phyloP scores from a whole-genome alignment of 2,329 filamentous ascomycete genomes.

The Aspergillus uvarum region DNA sequence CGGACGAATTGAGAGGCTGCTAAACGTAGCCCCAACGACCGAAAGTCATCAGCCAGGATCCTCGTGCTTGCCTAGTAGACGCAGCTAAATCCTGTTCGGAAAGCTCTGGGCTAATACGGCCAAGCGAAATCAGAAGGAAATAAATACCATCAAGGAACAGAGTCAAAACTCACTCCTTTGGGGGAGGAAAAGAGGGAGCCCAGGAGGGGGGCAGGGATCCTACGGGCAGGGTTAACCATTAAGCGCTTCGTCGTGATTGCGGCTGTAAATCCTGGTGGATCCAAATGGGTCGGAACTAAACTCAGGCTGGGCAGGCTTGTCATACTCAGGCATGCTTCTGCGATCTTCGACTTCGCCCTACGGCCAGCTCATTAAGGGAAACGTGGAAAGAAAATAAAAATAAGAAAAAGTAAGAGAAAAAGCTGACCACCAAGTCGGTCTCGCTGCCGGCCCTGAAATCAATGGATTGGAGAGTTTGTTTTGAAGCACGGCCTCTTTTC shows the following conservation, averaged over 20 bases:
- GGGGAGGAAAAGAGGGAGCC: not conserved
- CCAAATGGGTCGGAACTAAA: conserved; percentile 11
- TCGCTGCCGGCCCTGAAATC: not conserved
- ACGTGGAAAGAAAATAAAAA: not conserved
- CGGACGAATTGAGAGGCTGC: conserved; percentile 10
- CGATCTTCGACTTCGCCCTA: conserved; percentile 11
- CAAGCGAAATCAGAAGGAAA: not conserved
- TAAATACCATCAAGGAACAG: not conserved
- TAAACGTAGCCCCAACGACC: conserved; percentile 6
- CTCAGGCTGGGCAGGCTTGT: conserved; percentile 9
- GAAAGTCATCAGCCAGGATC: conserved; percentile 13
- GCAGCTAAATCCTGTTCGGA: conserved; percentile 8
- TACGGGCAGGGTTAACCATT: conserved; percentile 11
- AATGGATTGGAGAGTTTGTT: not conserved
- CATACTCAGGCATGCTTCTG: conserved; percentile 8
- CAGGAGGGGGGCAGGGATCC: not conserved
- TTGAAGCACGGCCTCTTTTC: not conserved
- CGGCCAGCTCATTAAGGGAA: not conserved
- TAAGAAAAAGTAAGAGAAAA: not conserved
- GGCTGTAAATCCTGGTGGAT: conserved; percentile 19
- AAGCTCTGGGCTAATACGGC: conserved; percentile 3
- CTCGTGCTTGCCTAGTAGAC: conserved; percentile 5
- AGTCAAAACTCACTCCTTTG: not conserved
- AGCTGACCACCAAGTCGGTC: conserved; percentile 13
- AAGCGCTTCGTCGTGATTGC: conserved; percentile 21